These are phyloP conservation scores for Pilobolus umbonatus DNA, from an alignment of 192 early-diverging fungal species.

Conservation along the genomic window DNA sequence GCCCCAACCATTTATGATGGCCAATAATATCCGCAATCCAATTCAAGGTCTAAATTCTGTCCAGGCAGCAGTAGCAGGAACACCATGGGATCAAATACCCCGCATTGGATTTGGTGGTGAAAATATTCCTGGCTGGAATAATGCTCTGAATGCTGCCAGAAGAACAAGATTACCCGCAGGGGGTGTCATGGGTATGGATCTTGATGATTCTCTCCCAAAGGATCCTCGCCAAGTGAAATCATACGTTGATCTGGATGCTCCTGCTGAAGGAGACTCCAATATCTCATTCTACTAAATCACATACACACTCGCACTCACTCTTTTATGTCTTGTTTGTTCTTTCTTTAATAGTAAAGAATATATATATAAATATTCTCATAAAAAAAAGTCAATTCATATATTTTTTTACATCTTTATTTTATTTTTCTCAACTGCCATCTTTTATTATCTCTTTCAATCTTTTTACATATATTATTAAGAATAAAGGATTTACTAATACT, in stretches of 20 bases:
- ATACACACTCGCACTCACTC: not conserved
- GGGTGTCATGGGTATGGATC: not conserved
- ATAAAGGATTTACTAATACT: too few species aligned
- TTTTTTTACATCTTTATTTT: too few species aligned
- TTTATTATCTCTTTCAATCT: too few species aligned
- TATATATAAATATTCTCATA: too few species aligned
- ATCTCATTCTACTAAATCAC: slow-evolving; percentile 25
- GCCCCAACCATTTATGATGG: slow-evolving; percentile 23
- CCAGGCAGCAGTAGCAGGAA: slow-evolving; percentile 39
- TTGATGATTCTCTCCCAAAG: slow-evolving; percentile 30
- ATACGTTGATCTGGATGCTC: slow-evolving; percentile 87
- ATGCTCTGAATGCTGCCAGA: not conserved
- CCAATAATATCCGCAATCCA: slow-evolving; percentile 21
- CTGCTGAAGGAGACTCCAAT: slow-evolving; percentile 54
- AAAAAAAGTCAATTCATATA: too few species aligned
- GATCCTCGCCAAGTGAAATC: slow-evolving; percentile 79
- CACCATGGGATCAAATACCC: slow-evolving; percentile 53
- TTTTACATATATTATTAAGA: too few species aligned
- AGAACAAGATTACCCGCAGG: not conserved
- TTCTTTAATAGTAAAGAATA: too few species aligned
- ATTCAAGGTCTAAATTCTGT: slow-evolving; percentile 10
- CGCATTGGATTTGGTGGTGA: slow-evolving; percentile 50
- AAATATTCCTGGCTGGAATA: not conserved
- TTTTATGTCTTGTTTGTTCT: not conserved
- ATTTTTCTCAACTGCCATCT: too few species aligned